A percentile compares a stretch with the other conserved stretches of the same genome.
phyloP scores from a whole-genome alignment of 805 yeast species.

The Yamadazyma akitaensis region DNA sequence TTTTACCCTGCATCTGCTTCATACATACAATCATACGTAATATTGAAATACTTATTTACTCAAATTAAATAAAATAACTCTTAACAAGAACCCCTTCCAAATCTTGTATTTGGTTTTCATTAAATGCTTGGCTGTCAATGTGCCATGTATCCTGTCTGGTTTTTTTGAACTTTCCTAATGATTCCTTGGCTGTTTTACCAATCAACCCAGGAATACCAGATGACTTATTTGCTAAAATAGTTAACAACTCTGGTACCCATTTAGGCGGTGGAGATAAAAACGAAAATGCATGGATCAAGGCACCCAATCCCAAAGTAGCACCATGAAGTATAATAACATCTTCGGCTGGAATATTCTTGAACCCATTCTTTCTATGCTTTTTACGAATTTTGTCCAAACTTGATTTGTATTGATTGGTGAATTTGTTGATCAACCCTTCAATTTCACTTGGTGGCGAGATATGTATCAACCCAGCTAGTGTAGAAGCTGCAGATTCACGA shows the following conservation, averaged over 20 bases:
- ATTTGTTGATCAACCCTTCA: conserved; percentile 38
- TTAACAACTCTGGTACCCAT: conserved; percentile 79
- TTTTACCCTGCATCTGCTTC: too few relatives aligned
- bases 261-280: conserved; percentile 85
- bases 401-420: conserved; percentile 28
- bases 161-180: conserved; percentile 81
- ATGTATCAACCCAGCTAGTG: conserved; percentile 80
- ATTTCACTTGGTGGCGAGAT: conserved; percentile 48
- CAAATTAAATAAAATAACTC: conserved; percentile 72
- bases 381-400: conserved; percentile 41
- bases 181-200: conserved; percentile 80
- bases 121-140: conserved; percentile 72
- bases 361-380: conserved; percentile 36
- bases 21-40: too few relatives aligned
- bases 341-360: conserved; percentile 34
- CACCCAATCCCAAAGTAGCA: conserved; percentile 84
- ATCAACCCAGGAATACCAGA: conserved; percentile 71
- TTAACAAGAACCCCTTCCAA: conserved; percentile 92
- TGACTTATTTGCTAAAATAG: conserved; percentile 66
- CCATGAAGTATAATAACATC: conserved; percentile 64
- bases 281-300: conserved; percentile 85
- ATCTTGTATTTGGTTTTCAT: conserved; percentile 78
- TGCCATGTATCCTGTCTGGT: conserved; percentile 96
- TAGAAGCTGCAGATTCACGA: conserved; percentile 65
- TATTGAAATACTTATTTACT: neutral